Evolutionary conservation across 1,284 basidiomycete genomes (phyloP).

Genomic region (Ceratobasidium sp.): DNA sequence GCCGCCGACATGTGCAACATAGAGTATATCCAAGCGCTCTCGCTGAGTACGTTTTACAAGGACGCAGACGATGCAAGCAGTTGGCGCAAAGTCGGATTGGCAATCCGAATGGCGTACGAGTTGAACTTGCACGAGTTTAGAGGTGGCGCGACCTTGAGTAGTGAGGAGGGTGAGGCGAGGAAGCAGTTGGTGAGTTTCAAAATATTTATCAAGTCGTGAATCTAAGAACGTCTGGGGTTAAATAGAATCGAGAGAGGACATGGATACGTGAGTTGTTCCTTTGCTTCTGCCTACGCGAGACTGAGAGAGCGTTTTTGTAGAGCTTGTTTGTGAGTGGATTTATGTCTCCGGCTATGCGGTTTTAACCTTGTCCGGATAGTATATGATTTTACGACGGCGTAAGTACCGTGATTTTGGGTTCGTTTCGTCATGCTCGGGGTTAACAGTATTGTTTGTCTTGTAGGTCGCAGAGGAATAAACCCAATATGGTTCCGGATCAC

Average conservation of each 20-base stretch:
- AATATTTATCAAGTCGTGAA: not conserved
- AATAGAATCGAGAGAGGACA: constrained; percentile 43
- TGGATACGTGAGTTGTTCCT: constrained; percentile 44
- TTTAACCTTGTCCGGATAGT: not conserved
- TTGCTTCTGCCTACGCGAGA: not conserved
- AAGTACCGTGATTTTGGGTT: not conserved
- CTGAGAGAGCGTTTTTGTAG: constrained; percentile 2
- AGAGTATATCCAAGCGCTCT: constrained; percentile 51
- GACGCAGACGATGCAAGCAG: constrained; percentile 49
- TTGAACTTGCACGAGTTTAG: constrained; percentile 46
- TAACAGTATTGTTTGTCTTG: not conserved
- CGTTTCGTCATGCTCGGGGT: not conserved
- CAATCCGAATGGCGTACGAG: constrained; percentile 50
- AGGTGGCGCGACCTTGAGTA: constrained; percentile 44
- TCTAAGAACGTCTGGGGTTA: not conserved
- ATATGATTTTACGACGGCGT: constrained; percentile 36
- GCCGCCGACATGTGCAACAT: constrained; percentile 49
- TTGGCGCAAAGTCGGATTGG: constrained; percentile 47
- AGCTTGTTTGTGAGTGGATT: constrained; percentile 35
- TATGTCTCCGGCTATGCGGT: not conserved
- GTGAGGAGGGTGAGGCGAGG: constrained; percentile 44
- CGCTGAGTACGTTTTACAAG: constrained; percentile 52
- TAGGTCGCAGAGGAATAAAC: constrained; percentile 36
- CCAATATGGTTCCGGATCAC: constrained; percentile 31
- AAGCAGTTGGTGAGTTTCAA: constrained; percentile 42